Evolutionary conservation across 148 eudicot species (phyloP), one percentile per base, ranked within the genome.

Genomic region (Fagopyrum esculentum): DNA sequence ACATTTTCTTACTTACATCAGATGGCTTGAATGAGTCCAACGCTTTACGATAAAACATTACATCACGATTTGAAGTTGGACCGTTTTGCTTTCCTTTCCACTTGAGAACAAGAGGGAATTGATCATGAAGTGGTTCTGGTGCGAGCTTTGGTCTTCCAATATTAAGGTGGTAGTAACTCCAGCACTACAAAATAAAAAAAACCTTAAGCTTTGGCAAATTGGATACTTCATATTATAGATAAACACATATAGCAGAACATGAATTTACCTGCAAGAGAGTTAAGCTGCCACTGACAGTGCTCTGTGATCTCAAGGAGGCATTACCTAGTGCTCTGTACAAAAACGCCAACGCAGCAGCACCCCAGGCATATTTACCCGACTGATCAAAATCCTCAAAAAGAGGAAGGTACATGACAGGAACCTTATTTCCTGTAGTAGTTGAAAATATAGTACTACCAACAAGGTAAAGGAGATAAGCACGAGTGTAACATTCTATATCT

Each of bases 11-110:
- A 81, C 97, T 75, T 87, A 95, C 99, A 82, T 95, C 99, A 71
- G 87, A 74, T 46, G 92, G 89, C 85, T 87, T 88, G 64, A 95
- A 73, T 43, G 82, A 80, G 74, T 95, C 99, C 76, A 95, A 79
- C 26, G 94, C 88, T 84, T 95, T 95, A 48, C 99, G 99, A 63
- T 95, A 95, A 80, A 95, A 95, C 64, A 87, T 85, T 51, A 95
- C 81, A 80, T 95, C 99, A 43, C 99, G 97, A 79, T 87, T 95
- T 68, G 94, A 75, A 45, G 90, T 90, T 73, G 99, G 97, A 80
- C 99, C 90, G 75, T 89, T 90, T 80, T 92, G 97, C 81, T 92
- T 95, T 40, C 97, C 97, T 88, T 90, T 95, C 99, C 99, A 95
- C 79, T 93, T 87, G 52, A 92, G 93, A 73, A 95, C 97, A 76